Evolutionary conservation across 352 stramenopile genomes (phyloP).

Genomic region (Pythium vanterpoolii): DNA sequence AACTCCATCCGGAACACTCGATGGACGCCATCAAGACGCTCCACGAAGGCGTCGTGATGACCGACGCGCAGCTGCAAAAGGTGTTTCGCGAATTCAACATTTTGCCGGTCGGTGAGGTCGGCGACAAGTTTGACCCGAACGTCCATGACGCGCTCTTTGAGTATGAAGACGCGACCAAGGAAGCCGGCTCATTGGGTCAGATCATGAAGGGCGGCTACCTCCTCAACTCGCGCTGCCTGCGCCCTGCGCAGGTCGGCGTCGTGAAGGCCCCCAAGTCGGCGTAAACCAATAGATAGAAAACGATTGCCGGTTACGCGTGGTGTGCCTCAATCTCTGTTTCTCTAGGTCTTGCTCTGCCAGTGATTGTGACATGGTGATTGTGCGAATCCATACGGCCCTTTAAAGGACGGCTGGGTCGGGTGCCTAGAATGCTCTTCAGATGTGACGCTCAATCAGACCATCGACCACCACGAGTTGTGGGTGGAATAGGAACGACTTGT

Average conservation of each 20-base stretch:
- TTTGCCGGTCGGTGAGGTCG: constrained; percentile 87
- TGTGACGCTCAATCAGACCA: no score
- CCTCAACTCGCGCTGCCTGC: constrained; percentile 94
- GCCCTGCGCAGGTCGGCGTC: constrained; percentile 95
- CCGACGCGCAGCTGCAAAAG: constrained; percentile 93
- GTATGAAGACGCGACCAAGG: constrained; percentile 90
- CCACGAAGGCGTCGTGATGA: constrained; percentile 93
- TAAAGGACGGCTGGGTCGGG: no score
- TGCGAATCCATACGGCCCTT: no score
- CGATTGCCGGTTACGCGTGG: not conserved
- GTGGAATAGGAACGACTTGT: no score
- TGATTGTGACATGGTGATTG: no score
- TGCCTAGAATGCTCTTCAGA: no score
- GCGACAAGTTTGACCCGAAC: constrained; percentile 98
- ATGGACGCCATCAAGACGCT: constrained; percentile 68
- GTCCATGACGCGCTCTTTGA: constrained; percentile 98
- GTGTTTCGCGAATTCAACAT: constrained; percentile 94
- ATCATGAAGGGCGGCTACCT: constrained; percentile 97
- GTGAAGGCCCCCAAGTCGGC: constrained; percentile 47
- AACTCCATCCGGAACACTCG: constrained; percentile 66
- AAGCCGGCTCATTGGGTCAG: constrained; percentile 92
- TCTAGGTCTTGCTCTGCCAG: no score
- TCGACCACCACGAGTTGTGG: no score
- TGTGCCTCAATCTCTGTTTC: not conserved
- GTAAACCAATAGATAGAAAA: constrained; percentile 28